Base-by-base conservation (phyloP, 164 flowering plant species). In the Chimonanthus praecox region DNA sequence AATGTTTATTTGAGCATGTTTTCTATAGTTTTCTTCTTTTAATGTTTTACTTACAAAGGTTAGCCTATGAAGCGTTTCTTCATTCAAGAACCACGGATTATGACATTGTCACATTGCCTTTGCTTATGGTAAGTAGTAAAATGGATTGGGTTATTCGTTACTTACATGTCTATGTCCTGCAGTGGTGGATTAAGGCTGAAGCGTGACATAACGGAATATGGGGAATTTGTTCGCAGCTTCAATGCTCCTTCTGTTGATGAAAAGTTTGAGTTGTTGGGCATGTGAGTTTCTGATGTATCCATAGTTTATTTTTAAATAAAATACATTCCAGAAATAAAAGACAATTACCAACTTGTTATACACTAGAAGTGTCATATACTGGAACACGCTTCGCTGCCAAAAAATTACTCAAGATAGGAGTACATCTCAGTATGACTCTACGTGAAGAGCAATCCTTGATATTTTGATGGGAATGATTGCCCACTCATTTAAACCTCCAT, bases 191-290 rank as follows among this genome's bases (percentile, higher is more conserved):
- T 92, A 77, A 86, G 98, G 64, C 83, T 94, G 84, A 96, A 96
- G 84, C 94, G 98, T 84, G 98, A 96, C 78, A 96, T 96, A 77
- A 94, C 95, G 0, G 99, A 93, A 80, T 96, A 94, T 81, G 99
- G 97, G 78, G 98, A 92, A 73, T 95, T 88, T 86, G 92, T 94
- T 44, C 90, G 95, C 61, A 92, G 95, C 78, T 96, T 95, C 77
- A 90, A 91, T 81, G 94, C 99, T 80, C 99, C 99, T 43, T 72
- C 98, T 5, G 88, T 95, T 68, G 99, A 96, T 80, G 99, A 96
- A 82, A 92, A 90, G 68, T 93, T 96, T 72, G 99, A 96, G 78
- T 71, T 86, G 76, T 78, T 96, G 84, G 95, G 99, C 84, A 96
- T 90, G 98, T 96, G 86, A 89, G 99, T 83, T 58, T 47, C 18